A percentile compares a stretch with the other conserved stretches of the same genome.
Conservation (phyloP, 352 stramenopile species). For the Pythium chondricola region DNA sequence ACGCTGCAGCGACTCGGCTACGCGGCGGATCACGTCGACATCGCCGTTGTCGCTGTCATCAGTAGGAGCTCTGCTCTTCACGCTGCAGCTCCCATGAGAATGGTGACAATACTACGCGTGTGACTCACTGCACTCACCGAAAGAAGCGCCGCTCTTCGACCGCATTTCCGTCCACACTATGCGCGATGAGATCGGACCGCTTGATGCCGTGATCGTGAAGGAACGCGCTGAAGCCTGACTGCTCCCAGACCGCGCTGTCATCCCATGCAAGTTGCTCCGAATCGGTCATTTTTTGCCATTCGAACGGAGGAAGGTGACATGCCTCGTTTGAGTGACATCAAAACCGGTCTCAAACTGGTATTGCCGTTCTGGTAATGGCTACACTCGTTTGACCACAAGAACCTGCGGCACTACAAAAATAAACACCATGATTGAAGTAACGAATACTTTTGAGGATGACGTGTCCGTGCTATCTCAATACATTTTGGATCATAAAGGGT, state of each 20-base stretch:
- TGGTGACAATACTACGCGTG: neutral
- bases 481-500: slow-evolving; percentile 11
- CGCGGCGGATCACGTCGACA: slow-evolving; percentile 13
- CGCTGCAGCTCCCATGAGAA: neutral
- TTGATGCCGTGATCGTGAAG: slow-evolving; percentile 44
- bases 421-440: too few species aligned
- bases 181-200: slow-evolving; percentile 32
- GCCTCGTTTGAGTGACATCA: neutral
- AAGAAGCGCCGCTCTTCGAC: slow-evolving; percentile 49
- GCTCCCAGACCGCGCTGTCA: slow-evolving; percentile 30
- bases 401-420: too few species aligned
- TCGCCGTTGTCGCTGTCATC: slow-evolving; percentile 4
- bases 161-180: slow-evolving; percentile 6
- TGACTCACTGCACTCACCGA: slow-evolving; percentile 22
- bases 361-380: neutral
- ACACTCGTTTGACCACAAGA: slow-evolving; percentile 6
- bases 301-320: neutral
- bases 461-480: slow-evolving; percentile 2
- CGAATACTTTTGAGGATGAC: slow-evolving; percentile 4
- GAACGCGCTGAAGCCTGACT: slow-evolving; percentile 52
- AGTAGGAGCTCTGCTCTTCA: slow-evolving; percentile 3
- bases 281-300: neutral
- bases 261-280: slow-evolving; percentile 24
- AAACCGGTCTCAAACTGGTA: slow-evolving; percentile 4
- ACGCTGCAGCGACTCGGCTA: slow-evolving; percentile 5